Evolutionary conservation across 2,329 filamentous ascomycete genomes (phyloP).

Genomic region (Cladosporium sp.): DNA sequence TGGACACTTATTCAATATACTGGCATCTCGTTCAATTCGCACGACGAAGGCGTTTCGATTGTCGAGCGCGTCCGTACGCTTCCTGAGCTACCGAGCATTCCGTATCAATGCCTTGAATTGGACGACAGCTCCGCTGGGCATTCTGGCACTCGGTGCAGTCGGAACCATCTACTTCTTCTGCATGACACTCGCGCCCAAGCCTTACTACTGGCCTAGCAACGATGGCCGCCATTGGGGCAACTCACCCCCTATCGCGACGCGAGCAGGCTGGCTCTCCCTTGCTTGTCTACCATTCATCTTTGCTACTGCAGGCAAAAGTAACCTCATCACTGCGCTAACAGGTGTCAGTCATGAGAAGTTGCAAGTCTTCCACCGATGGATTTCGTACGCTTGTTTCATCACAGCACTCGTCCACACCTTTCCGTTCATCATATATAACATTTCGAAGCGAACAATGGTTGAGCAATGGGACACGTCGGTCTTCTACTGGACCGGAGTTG

Average conservation of each 20-base stretch:
- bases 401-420: conserved; percentile 60
- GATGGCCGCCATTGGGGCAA: conserved; percentile 38
- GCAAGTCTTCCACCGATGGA: conserved; percentile 58
- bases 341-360: conserved; percentile 60
- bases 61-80: conserved; percentile 40
- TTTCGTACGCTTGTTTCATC: conserved; percentile 57
- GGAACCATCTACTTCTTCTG: conserved; percentile 52
- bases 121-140: conserved; percentile 49
- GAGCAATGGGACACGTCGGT: conserved; percentile 47
- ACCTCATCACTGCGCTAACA: conserved; percentile 55
- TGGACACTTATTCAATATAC: background rate
- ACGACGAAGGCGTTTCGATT: conserved; percentile 37
- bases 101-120: conserved; percentile 39
- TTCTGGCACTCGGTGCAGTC: conserved; percentile 42
- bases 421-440: conserved; percentile 58
- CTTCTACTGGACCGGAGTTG: conserved; percentile 58
- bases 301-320: conserved; percentile 49
- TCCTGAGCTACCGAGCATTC: conserved; percentile 45
- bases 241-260: conserved; percentile 56
- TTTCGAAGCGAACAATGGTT: conserved; percentile 51
- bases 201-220: conserved; percentile 58
- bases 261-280: conserved; percentile 55
- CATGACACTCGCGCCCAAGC: conserved; percentile 42
- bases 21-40: conserved; percentile 7
- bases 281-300: conserved; percentile 55